phyloP scores from a whole-genome alignment of 169 alveolate genomes.

The Theileria annulata region DNA sequence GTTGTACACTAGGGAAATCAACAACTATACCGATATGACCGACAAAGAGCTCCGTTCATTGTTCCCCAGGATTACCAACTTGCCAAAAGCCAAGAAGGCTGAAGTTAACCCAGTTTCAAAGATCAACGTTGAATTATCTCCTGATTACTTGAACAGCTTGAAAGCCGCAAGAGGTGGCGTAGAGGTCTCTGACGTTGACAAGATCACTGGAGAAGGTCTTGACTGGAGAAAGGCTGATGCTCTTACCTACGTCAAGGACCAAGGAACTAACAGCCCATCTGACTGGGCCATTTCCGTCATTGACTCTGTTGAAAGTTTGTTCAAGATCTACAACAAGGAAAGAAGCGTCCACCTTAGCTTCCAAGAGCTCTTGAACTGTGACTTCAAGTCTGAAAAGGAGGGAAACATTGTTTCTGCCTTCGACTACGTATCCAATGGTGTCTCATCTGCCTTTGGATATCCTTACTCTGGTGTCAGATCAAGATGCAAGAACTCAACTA shows the following conservation, averaged over 20 bases:
- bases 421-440: constrained; percentile 77
- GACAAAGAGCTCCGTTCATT: constrained; percentile 17
- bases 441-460: constrained; percentile 69
- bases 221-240: constrained; percentile 78
- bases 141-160: not conserved
- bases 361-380: constrained; percentile 87
- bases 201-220: constrained; percentile 30
- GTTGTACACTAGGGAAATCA: constrained; percentile 41
- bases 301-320: constrained; percentile 76
- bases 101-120: constrained; percentile 16
- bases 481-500: constrained; percentile 36
- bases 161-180: constrained; percentile 28
- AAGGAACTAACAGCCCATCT: constrained; percentile 76
- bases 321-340: constrained; percentile 57
- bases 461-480: constrained; percentile 73
- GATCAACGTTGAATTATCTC: constrained; percentile 12
- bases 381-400: constrained; percentile 68
- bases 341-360: constrained; percentile 70
- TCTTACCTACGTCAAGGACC: constrained; percentile 76
- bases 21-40: constrained; percentile 58
- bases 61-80: constrained; percentile 21
- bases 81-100: constrained; percentile 8
- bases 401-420: constrained; percentile 82
- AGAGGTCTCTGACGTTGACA: constrained; percentile 16
- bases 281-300: constrained; percentile 86